Percentiles rank a stretch among this genome's conserved stretches.
Evolutionary conservation across 257 asterid genomes (phyloP).

Genomic region (Gardenia jasminoides): DNA sequence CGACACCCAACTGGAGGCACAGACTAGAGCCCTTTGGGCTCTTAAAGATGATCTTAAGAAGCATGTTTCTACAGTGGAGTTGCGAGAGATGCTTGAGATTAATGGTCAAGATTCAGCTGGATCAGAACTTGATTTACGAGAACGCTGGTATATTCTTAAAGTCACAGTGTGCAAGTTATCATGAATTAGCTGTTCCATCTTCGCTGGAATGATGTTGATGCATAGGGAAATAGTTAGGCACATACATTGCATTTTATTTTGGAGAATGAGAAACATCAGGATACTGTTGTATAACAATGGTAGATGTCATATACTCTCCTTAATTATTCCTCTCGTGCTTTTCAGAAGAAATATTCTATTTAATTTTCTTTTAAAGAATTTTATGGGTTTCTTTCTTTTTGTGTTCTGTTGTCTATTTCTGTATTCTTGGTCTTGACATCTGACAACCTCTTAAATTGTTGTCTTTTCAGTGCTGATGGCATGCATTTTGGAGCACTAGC

Average conservation of each 20-base stretch:
- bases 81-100: constrained; percentile 83
- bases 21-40: constrained; percentile 69
- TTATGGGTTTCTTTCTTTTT: not conserved
- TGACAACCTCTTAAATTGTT: not conserved
- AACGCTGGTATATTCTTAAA: constrained; percentile 55
- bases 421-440: not conserved
- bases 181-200: not conserved
- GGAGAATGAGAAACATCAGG: not conserved
- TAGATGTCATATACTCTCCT: not conserved
- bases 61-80: constrained; percentile 69
- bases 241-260: not conserved
- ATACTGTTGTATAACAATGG: not conserved
- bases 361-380: not conserved
- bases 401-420: not conserved
- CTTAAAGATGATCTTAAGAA: constrained; percentile 90
- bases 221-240: not conserved
- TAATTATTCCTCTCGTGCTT: not conserved
- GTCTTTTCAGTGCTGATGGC: constrained; percentile 78
- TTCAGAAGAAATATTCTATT: not conserved
- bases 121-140: constrained; percentile 84
- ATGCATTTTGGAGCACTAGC: constrained; percentile 90
- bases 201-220: not conserved
- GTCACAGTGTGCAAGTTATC: not conserved
- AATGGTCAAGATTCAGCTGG: constrained; percentile 82
- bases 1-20: constrained; percentile 70